Base-by-base conservation (phyloP, 1,284 basidiomycete genomes). In the Testicularia cyperi region DNA sequence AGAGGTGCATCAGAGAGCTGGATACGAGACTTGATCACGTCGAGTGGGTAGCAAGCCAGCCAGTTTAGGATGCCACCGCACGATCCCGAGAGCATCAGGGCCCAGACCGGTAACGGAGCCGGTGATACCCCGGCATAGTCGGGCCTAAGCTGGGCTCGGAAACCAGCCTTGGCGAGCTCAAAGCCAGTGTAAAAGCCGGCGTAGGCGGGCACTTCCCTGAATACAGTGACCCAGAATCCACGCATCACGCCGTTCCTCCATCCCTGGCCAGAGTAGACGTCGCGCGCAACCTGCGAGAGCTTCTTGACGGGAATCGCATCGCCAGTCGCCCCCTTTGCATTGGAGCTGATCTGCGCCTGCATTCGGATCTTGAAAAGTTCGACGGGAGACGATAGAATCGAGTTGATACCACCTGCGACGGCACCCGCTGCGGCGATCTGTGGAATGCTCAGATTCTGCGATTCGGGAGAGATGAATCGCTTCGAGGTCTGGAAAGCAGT, bases 151-250 rank as follows among this genome's bases (percentile, higher is more conserved):
- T 68, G 78, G 38, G 81, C 77, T 41, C 81, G 78, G 66, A 95
- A 90, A 44, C 82, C 79, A 12, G 90, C 85, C 79, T 92, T 96
- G 6, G 87, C 84, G 45, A 84, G 88, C 77, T 96, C 94, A 77
- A 90, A 98, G 0, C 85, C 90, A 44, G 85, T 85, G 69, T 90
- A 90, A 55, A 74, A 77, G 18, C 88, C 90, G 29, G 92, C 91
- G 73, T 96, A 96, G 6, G 91, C 92, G 4, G 92, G 92, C 32
- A 95, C 90, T 77, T 97, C 94, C 66, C 92, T 82, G 1, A 85
- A 83, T 21, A 96, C 85, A 0, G 94, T 97, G n/a, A 92, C 83
- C 90, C 92, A 95, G 77, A 92, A 97, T 0, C 94, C 94, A 24
- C 94, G 81, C 92, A 97, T 95, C 40, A 97, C 83, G 7, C 94